Conservation (phyloP, 2,329 filamentous ascomycete genomes). For the Cadophora luteo-olivacea region DNA sequence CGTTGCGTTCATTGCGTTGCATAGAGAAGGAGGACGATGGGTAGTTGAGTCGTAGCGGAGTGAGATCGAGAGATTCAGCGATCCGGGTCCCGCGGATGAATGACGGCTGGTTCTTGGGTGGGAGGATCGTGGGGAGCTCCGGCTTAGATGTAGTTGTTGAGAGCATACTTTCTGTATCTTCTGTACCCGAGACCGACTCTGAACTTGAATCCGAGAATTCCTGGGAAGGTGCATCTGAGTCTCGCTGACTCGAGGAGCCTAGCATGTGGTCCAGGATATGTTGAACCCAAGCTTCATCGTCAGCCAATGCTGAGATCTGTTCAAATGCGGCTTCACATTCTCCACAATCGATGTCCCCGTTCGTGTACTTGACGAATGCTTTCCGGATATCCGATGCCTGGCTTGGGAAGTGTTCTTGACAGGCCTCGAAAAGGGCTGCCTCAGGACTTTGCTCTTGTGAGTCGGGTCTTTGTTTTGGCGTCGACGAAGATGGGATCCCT, state of each 20-base stretch:
- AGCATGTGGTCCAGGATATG: not conserved
- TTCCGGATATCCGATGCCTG: too few relatives aligned
- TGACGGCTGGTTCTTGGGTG: too few relatives aligned
- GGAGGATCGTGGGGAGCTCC: too few relatives aligned
- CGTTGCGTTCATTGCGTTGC: not conserved
- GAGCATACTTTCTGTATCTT: too few relatives aligned
- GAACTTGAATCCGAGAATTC: not conserved
- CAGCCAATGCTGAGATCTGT: not conserved
- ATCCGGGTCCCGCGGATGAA: not conserved
- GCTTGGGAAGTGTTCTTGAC: too few relatives aligned
- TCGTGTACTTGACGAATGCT: too few relatives aligned
- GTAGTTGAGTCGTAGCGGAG: not conserved
- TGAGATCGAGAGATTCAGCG: not conserved
- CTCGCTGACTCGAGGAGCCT: not conserved
- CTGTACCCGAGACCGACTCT: not conserved
- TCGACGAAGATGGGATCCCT: too few relatives aligned
- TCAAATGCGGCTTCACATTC: not conserved
- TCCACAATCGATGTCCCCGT: not conserved
- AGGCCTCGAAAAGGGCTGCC: too few relatives aligned
- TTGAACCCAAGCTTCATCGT: not conserved
- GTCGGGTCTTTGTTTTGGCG: too few relatives aligned
- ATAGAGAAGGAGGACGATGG: constrained; percentile 1
- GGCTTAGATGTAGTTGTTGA: not conserved
- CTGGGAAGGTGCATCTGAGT: not conserved
- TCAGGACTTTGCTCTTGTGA: too few relatives aligned